These are phyloP conservation scores for Coemansia sp. DNA, from an alignment of 192 early-diverging fungal species.

Conservation along the genomic window DNA sequence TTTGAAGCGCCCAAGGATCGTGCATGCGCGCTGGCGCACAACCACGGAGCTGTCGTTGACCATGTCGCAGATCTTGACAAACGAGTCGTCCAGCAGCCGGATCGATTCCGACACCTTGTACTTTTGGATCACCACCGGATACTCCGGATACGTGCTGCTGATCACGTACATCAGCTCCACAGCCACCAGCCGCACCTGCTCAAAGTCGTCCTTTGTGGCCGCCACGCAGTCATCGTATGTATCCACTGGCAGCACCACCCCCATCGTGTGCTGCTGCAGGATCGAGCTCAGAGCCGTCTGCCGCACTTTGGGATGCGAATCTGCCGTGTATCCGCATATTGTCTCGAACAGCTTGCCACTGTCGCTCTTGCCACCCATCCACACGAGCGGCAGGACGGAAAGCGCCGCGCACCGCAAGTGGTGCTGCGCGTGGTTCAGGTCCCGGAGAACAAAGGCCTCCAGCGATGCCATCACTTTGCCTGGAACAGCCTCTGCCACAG, in stretches of 20 bases:
- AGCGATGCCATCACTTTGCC: not conserved
- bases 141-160: slow-evolving; percentile 55
- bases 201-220: slow-evolving; percentile 68
- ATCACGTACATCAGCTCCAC: slow-evolving; percentile 68
- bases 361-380: not conserved
- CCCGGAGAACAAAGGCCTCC: slow-evolving; percentile 10
- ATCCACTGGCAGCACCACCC: slow-evolving; percentile 20
- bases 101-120: slow-evolving; percentile 22
- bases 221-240: slow-evolving; percentile 66
- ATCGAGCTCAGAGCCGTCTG: slow-evolving; percentile 33
- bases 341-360: slow-evolving; percentile 19
- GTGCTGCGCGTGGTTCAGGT: slow-evolving; percentile 47
- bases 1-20: slow-evolving; percentile 64
- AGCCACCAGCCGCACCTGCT: slow-evolving; percentile 70
- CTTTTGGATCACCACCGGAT: slow-evolving; percentile 44
- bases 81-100: slow-evolving; percentile 70
- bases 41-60: slow-evolving; percentile 70
- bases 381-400: slow-evolving; percentile 14
- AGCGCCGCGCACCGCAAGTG: slow-evolving; percentile 45
- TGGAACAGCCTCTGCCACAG: no score
- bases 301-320: slow-evolving; percentile 47
- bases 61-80: slow-evolving; percentile 80
- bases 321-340: slow-evolving; percentile 31
- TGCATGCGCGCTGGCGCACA: slow-evolving; percentile 74
- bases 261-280: slow-evolving; percentile 37